Evolutionary conservation across 495 filamentous ascomycete species (phyloP), one percentile per base, ranked within the genome.

Genomic region (Annulohypoxylon stygium): DNA sequence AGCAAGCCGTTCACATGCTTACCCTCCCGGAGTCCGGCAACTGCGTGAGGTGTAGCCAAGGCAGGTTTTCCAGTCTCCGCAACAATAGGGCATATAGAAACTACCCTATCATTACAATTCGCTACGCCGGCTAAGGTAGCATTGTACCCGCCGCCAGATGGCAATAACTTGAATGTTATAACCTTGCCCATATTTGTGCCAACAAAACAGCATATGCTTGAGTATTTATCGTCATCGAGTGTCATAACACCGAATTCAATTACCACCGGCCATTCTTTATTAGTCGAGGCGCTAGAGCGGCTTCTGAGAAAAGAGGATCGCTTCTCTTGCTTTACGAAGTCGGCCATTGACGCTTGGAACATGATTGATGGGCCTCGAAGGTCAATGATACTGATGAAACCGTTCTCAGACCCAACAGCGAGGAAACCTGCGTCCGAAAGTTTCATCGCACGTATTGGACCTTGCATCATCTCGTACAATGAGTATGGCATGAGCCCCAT

Each of bases 221-320:
- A 97, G 76, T 97, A 99, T 69, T 93, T 91, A 80, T 98, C 95
- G 0, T 91, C 93, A 50, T 98, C 96, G 18, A 97, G 83, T 11
- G 91, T 96, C 89, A 99, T 91, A 33, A 98, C 93, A 66, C 93
- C 93, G 83, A 98, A 99, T 79, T 97, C 93, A 10, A 98, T 86
- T 43, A 81, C 83, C 6, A 90, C 93, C 33, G 89, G 89, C 89
- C 89, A 97, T 77, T 97, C 95, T 59, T 87, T 81, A 16, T 51
- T 61, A 3, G 80, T 79, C 33, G 86, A 79, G 16, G 81, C 81
- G 59, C 85, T 86, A 54, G 71, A 77, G 41, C 78, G 74, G 9
- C 78, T 61, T 45, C 80, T 81, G 34, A 88, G 78, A 47, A 97
- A 90, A 61, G 91, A 93, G 33, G 87, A 82, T 10, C 90, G 88